Evolutionary conservation across 2,329 filamentous ascomycete genomes (phyloP), one percentile per base, ranked within the genome.

Genomic region (Paradendryphiella salina): DNA sequence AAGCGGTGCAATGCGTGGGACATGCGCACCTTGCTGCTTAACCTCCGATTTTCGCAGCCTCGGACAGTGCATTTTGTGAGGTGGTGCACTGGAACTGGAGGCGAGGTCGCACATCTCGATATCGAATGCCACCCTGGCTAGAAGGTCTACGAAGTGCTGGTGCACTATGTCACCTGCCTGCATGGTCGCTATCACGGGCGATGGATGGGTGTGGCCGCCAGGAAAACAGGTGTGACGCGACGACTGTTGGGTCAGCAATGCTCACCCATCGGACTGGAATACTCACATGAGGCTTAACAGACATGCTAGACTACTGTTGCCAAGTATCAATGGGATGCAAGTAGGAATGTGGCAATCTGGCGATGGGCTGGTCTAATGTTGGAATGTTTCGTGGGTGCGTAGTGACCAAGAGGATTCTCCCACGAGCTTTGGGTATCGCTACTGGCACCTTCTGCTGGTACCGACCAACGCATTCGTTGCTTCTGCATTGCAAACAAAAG

Each of bases 11-110:
- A n/a, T 2, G 11, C 20, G 3, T 8, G 1, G 5, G 23, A 28
- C 11, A 4, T 37, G 15, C 50, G 10, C 50, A 63, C 60, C 50
- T 31, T 46, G 14, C 3, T 54, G 43, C 11, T 36, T 50, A 20
- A 51, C 49, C 1, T 35, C 35, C 4, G 64, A 62, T 15, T 65
- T 64, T 14, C 67, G 64, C 38, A 65, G 52, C 14, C 59, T 52
- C 1, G 70, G 70, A 37, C 49, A 53, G 43, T 65, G 60, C 3
- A 69, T 50, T 3, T 61, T 51, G 11, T 48, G 21, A 9, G 54
- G 48, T 2, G 57, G 50, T 13, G 31, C 11, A 9, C 42, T 40
- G 21, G 50, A 49, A 13, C 46, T 33, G n/a, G 50, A 51, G 31
- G 52, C 44, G 2, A 68, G 51, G 3, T 61, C 64, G 7, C 20